phyloP scores from a whole-genome alignment of 2,329 filamentous ascomycete genomes.

The Fusarium papillatum region DNA sequence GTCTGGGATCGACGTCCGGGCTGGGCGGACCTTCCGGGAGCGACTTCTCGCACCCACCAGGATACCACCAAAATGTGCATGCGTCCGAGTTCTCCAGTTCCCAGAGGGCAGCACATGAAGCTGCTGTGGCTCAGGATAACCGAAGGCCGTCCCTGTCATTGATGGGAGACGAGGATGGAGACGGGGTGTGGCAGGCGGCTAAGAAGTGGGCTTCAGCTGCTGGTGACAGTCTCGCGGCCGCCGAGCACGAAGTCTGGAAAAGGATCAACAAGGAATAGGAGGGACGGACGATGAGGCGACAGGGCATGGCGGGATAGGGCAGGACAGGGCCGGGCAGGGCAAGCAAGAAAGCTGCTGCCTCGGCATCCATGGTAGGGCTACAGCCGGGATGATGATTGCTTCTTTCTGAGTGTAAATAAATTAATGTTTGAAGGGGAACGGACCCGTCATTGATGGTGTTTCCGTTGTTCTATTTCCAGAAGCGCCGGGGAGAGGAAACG shows the following conservation, averaged over 20 bases:
- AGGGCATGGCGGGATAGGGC: neutral
- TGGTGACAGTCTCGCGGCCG: conserved; percentile 68
- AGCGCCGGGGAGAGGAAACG: conserved; percentile 29
- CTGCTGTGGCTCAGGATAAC: conserved; percentile 44
- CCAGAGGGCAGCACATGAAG: conserved; percentile 58
- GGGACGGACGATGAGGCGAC: conserved; percentile 9
- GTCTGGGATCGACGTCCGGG: conserved; percentile 43
- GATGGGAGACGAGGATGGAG: conserved; percentile 50
- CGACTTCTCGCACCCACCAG: conserved; percentile 62
- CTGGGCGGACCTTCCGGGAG: conserved; percentile 42
- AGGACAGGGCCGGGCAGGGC: neutral
- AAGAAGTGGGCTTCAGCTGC: conserved; percentile 71
- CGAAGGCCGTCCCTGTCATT: conserved; percentile 35
- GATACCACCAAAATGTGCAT: conserved; percentile 69
- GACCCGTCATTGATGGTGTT: conserved; percentile 32
- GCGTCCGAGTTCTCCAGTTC: conserved; percentile 65
- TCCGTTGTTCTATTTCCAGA: conserved; percentile 45
- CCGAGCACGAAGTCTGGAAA: conserved; percentile 74
- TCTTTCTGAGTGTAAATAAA: conserved; percentile 37
- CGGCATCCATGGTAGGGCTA: conserved; percentile 32
- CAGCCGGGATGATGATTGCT: conserved; percentile 33
- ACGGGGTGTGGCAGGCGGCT: conserved; percentile 67
- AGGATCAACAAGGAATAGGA: conserved; percentile 70
- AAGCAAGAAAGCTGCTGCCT: conserved; percentile 11
- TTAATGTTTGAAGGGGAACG: conserved; percentile 41